phyloP scores from a whole-genome alignment of 331 rosid genomes.

The Cucumis variabilis region DNA sequence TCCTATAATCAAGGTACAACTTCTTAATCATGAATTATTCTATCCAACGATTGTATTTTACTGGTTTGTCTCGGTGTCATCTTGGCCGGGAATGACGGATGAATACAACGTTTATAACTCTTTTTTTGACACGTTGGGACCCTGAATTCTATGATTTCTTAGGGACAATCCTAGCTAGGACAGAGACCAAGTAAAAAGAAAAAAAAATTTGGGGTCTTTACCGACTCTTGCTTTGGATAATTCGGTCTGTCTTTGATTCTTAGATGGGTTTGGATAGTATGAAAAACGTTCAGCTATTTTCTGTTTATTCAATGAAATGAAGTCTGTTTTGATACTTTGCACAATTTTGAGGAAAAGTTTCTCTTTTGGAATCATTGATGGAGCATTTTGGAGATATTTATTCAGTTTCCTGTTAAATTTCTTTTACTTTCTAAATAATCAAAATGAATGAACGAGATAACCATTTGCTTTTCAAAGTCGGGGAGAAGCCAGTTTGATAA shows the following conservation, averaged over 20 bases:
- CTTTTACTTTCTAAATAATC: not conserved
- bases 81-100: too few relatives aligned
- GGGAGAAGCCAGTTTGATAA: not conserved
- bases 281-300: not conserved
- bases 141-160: too few relatives aligned
- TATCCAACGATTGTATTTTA: not conserved
- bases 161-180: not conserved
- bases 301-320: not conserved
- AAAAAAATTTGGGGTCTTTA: too few relatives aligned
- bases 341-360: not conserved
- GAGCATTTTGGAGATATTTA: not conserved
- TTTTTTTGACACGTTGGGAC: too few relatives aligned
- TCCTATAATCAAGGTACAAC: conserved; percentile 19
- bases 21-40: not conserved
- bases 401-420: not conserved
- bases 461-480: not conserved
- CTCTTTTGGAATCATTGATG: not conserved
- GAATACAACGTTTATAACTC: too few relatives aligned
- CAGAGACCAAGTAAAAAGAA: not conserved
- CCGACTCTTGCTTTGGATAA: not conserved
- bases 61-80: not conserved
- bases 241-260: not conserved
- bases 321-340: not conserved
- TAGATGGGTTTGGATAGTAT: not conserved
- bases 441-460: not conserved